Evolutionary conservation across 306 rosid species (phyloP).

Genomic region (Quercus gilva): DNA sequence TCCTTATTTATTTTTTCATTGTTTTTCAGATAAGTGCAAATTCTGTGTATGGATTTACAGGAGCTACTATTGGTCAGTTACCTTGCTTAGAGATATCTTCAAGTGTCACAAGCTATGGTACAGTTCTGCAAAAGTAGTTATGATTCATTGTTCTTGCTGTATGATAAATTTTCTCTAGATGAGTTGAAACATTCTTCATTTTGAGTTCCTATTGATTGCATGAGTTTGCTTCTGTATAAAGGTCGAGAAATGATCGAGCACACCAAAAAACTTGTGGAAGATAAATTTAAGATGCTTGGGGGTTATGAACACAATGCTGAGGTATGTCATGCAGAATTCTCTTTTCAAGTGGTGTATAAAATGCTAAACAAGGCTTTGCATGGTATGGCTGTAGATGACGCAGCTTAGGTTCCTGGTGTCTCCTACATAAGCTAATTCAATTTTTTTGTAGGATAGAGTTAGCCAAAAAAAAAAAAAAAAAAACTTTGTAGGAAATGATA

Average conservation of each 20-base stretch:
- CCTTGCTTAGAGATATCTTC: constrained; percentile 97
- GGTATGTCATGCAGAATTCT: constrained; percentile 41
- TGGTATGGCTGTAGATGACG: not conserved
- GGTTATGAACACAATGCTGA: constrained; percentile 89
- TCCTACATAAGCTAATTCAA: constrained; percentile 2
- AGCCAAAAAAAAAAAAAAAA: no score
- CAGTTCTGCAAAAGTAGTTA: constrained; percentile 15
- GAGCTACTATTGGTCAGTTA: constrained; percentile 92
- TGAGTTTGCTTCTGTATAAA: constrained; percentile 37
- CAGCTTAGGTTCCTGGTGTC: constrained; percentile 8
- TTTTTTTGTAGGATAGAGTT: not conserved
- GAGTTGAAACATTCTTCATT: constrained; percentile 7
- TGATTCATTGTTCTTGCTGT: not conserved
- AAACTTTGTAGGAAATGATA: not conserved
- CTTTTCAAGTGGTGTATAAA: constrained; percentile 15
- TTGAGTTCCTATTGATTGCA: constrained; percentile 25
- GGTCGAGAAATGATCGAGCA: constrained; percentile 98
- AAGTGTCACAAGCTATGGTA: constrained; percentile 99
- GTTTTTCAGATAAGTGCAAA: constrained; percentile 85
- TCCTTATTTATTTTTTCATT: constrained; percentile 8
- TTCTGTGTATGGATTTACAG: constrained; percentile 97
- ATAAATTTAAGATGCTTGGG: constrained; percentile 65
- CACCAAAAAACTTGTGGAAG: constrained; percentile 82
- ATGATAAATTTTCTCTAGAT: constrained; percentile 6
- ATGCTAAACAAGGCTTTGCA: constrained; percentile 1